Percentiles rank a stretch among this genome's conserved stretches.
Conservation (phyloP, 768 basidiomycete genomes). For the Filobasidium floriforme region DNA sequence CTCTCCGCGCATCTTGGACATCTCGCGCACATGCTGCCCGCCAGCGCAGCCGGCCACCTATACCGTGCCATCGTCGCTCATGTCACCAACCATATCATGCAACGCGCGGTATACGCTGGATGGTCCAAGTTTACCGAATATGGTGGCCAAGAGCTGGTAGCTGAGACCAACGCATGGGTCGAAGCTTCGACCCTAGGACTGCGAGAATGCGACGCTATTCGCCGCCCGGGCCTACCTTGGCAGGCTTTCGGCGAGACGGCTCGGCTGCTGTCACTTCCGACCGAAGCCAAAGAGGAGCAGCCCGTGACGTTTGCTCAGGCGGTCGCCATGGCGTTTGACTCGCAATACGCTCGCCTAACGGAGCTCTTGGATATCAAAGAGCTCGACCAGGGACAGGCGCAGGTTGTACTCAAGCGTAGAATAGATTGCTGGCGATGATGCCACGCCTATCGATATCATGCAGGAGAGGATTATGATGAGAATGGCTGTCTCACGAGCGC, state of each 20-base stretch:
- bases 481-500: too few relatives aligned
- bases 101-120: constrained; percentile 75
- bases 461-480: too few relatives aligned
- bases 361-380: constrained; percentile 27
- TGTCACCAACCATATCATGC: constrained; percentile 68
- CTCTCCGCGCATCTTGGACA: constrained; percentile 71
- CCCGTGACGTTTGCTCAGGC: constrained; percentile 34
- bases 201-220: constrained; percentile 47
- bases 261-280: constrained; percentile 54
- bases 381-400: constrained; percentile 29
- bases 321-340: constrained; percentile 37
- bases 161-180: constrained; percentile 74
- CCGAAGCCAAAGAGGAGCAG: constrained; percentile 14
- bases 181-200: constrained; percentile 65
- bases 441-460: too few relatives aligned
- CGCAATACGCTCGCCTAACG: constrained; percentile 25
- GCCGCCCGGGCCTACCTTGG: constrained; percentile 68
- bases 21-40: constrained; percentile 60
- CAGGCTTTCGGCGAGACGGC: constrained; percentile 62
- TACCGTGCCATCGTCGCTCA: constrained; percentile 69
- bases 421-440: constrained; percentile 39
- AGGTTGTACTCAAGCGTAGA: constrained; percentile 35
- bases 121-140: constrained; percentile 53
- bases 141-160: constrained; percentile 59
- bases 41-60: constrained; percentile 53